Conservation (phyloP, 2,329 filamentous ascomycete species). For the Pseudogymnoascus sp. region DNA sequence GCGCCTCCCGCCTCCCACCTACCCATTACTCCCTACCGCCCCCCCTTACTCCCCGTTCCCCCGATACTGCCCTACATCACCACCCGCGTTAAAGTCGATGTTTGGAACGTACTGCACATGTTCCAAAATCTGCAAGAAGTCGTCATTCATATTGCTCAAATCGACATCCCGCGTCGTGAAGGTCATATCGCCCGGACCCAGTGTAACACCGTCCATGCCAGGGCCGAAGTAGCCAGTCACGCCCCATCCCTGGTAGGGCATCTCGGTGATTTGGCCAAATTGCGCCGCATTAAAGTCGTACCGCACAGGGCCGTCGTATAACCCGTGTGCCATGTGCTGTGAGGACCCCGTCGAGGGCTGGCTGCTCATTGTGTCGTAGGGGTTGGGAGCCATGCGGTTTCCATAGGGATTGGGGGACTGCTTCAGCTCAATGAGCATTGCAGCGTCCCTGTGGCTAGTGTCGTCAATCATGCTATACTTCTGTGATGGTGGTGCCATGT, state of each 20-base stretch:
- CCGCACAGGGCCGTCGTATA: not conserved
- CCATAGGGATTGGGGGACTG: slow-evolving; percentile 34
- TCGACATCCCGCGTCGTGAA: slow-evolving; percentile 1
- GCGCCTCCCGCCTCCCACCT: not conserved
- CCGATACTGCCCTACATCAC: not conserved
- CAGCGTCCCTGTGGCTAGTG: slow-evolving; percentile 32
- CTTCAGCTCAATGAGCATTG: slow-evolving; percentile 39
- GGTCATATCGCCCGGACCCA: slow-evolving; percentile 1
- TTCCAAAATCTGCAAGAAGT: not conserved
- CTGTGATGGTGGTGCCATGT: slow-evolving; percentile 22
- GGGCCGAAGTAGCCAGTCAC: not conserved
- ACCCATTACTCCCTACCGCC: not conserved
- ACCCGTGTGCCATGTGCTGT: not conserved
- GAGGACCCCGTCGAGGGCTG: not conserved
- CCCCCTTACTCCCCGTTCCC: not conserved
- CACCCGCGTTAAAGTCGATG: not conserved
- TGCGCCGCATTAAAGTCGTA: not conserved
- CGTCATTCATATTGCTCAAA: not conserved
- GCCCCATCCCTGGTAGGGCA: not conserved
- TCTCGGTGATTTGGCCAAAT: not conserved
- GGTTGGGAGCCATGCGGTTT: not conserved
- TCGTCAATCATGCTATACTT: slow-evolving; percentile 26
- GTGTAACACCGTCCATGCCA: not conserved
- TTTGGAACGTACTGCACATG: not conserved
- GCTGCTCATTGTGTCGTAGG: not conserved